Evolutionary conservation across 164 flowering plant species (phyloP), one percentile per base, ranked within the genome.

Genomic region (Warburgia ugandensis): DNA sequence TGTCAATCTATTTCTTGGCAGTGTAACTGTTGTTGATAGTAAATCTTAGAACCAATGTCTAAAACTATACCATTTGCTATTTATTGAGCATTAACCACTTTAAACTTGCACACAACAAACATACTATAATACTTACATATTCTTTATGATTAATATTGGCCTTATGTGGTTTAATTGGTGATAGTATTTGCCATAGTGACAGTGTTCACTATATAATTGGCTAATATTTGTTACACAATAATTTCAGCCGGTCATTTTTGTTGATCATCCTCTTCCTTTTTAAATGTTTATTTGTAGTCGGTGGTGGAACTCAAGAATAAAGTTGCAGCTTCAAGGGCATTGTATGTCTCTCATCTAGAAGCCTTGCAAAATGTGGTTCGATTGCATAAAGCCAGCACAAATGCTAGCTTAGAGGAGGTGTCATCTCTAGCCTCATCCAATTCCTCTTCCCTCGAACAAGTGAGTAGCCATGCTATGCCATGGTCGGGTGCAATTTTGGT

Each of bases 361-460:
- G 95, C 80, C 4, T 59, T 82, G 43, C 92, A 86, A 75, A 89
- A 94, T 74, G 86, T 84, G 45, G 96, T 86, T 26, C 78, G 81
- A 22, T 66, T 86, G 80, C 96, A 89, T 61, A 84, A 75, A 61
- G 83, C 97, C 4, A 66, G 71, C 62, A 64, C 68, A 28, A 79
- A 83, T 73, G 88, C 90, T 55, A 56, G 66, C 26, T 61, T 94
- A 29, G 99, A 89, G 43, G 96, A 94, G 49, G 69, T 86, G 6
- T 74, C 80, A 12, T 56, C 80, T 45, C 62, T 63, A 67, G 75
- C 77, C 46, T 55, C 78, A 48, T 63, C 76, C 11, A 70, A 62
- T 75, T 69, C 71, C 39, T 51, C 32, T 4, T 74, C 90, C 49
- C 59, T 80, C 29, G 78, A 83, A 62, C 70, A 79, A 56, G 99